Percentiles rank a stretch among this genome's conserved stretches.
Evolutionary conservation across 495 filamentous ascomycete genomes (phyloP).

Genomic region (Hypomontagnella submonticulosa): DNA sequence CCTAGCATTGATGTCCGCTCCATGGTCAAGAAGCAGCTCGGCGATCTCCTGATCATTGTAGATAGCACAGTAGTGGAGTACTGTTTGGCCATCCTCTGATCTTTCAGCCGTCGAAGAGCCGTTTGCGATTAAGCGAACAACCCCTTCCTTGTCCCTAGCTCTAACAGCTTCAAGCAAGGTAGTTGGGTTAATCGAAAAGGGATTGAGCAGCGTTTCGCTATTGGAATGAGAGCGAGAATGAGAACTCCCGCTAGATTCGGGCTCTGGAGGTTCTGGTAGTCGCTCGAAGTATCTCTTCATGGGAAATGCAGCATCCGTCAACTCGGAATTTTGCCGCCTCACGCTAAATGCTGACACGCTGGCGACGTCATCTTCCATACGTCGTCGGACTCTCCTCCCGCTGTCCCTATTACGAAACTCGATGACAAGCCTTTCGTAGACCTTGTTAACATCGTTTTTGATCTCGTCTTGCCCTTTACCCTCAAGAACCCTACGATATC

Average conservation of each 20-base stretch:
- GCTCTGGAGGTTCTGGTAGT: background rate
- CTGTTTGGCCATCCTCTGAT: constrained; percentile 36
- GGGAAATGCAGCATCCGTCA: constrained; percentile 7
- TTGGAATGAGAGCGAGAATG: background rate
- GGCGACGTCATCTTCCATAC: constrained; percentile 37
- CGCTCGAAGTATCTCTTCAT: constrained; percentile 22
- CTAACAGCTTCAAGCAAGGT: constrained; percentile 25
- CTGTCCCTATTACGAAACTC: constrained; percentile 21
- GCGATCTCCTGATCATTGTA: constrained; percentile 40
- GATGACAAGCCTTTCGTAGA: constrained; percentile 23
- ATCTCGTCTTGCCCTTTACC: constrained; percentile 42
- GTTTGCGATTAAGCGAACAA: constrained; percentile 19
- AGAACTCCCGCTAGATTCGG: background rate
- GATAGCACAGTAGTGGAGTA: constrained; percentile 45
- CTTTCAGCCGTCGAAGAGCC: constrained; percentile 28
- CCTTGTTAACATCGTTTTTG: constrained; percentile 29
- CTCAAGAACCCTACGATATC: constrained; percentile 22
- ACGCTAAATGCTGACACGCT: constrained; percentile 34
- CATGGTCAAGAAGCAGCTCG: constrained; percentile 33
- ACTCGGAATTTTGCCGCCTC: constrained; percentile 18
- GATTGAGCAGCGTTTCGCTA: constrained; percentile 8
- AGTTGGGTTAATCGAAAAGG: constrained; percentile 10
- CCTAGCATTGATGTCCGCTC: constrained; percentile 41
- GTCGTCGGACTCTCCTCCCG: constrained; percentile 18
- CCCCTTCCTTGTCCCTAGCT: constrained; percentile 24